Evolutionary conservation across 495 filamentous ascomycete species (phyloP).

Genomic region (Penicillium herquei): DNA sequence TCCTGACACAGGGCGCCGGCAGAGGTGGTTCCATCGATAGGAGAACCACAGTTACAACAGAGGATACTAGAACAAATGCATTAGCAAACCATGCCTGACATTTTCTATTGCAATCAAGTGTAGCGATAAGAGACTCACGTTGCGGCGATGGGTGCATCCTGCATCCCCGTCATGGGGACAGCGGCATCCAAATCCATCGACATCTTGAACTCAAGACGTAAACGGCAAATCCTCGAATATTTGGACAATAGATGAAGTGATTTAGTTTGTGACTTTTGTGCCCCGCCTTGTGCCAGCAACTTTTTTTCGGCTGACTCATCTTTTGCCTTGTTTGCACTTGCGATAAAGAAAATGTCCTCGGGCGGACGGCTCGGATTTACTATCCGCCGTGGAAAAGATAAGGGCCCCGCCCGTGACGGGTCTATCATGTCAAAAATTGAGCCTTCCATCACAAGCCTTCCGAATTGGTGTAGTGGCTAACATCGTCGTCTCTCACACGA

Average conservation of each 20-base stretch:
- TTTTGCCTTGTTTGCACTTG: constrained; percentile 28
- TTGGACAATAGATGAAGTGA: constrained; percentile 8
- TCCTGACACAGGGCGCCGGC: constrained; percentile 89
- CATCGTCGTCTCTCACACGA: constrained; percentile 44
- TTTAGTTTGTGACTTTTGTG: constrained; percentile 27
- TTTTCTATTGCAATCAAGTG: constrained; percentile 2
- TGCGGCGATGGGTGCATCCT: constrained; percentile 48
- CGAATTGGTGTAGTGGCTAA: constrained; percentile 46
- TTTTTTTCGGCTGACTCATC: constrained; percentile 27
- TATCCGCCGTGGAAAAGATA: neutral
- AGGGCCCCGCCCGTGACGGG: no score
- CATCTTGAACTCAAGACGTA: constrained; percentile 38
- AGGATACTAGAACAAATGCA: constrained; percentile 61
- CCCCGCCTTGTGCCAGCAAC: constrained; percentile 20
- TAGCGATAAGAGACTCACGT: constrained; percentile 51
- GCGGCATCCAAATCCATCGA: constrained; percentile 71
- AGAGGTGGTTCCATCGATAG: constrained; percentile 86
- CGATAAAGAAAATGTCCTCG: neutral
- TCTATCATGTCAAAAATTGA: no score
- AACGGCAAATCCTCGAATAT: constrained; percentile 7
- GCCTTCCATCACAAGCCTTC: constrained; percentile 4
- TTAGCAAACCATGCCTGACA: constrained; percentile 10
- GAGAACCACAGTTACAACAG: constrained; percentile 90
- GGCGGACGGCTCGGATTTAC: neutral
- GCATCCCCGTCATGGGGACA: constrained; percentile 52